These are phyloP conservation scores for Vigna trinervia DNA, from an alignment of 306 rosid genomes.

Conservation along the genomic window DNA sequence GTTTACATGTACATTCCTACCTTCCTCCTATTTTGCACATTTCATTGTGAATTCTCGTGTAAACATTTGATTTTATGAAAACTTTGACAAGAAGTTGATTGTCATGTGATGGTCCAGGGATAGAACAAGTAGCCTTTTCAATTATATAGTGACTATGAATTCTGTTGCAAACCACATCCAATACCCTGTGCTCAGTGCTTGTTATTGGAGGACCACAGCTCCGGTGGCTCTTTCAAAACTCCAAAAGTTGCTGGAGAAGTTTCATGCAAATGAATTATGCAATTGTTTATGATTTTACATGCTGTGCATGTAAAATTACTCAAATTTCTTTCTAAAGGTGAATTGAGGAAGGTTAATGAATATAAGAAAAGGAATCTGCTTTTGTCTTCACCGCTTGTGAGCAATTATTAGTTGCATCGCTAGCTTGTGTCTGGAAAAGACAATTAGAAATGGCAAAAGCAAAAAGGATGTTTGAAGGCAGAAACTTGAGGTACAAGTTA, in stretches of 20 bases:
- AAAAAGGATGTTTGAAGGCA: not conserved
- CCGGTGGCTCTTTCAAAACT: constrained; percentile 18
- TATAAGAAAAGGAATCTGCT: not conserved
- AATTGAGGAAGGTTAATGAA: not conserved
- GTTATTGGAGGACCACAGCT: not conserved
- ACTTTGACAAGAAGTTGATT: constrained; percentile 33
- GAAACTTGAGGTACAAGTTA: not conserved
- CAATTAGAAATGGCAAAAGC: not conserved
- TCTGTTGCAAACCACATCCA: not conserved
- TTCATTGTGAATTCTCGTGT: constrained; percentile 50
- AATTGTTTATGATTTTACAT: too few species aligned
- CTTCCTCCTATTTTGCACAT: constrained; percentile 61
- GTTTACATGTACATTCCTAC: constrained; percentile 59
- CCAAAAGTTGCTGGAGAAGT: not conserved
- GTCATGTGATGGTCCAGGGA: constrained; percentile 31
- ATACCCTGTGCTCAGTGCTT: not conserved
- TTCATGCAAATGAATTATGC: not conserved
- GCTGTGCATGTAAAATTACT: too few species aligned
- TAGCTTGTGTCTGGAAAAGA: not conserved
- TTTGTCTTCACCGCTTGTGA: not conserved
- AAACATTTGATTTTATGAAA: constrained; percentile 47
- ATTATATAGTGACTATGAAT: not conserved
- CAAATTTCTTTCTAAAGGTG: not conserved
- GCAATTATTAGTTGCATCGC: not conserved
- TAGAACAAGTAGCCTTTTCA: constrained; percentile 23